A percentile compares a stretch with the other conserved stretches of the same genome.
These are phyloP conservation scores for Medicago ruthenica DNA, from an alignment of 306 rosid species.

Conservation along the genomic window DNA sequence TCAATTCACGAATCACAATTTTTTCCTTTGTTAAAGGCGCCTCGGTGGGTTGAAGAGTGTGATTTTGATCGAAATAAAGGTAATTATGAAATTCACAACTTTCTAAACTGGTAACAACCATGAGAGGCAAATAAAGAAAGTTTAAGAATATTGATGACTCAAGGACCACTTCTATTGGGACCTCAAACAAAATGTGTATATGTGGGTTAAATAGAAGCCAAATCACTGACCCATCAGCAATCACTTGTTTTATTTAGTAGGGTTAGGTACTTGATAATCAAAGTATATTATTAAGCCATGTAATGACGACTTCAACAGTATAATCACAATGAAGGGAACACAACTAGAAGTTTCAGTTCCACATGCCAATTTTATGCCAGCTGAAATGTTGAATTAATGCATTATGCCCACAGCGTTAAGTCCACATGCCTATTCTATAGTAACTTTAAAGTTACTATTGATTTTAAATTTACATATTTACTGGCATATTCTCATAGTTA, in stretches of 20 bases:
- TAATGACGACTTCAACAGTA: conserved; percentile 38
- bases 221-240: conserved; percentile 44
- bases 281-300: conserved; percentile 10
- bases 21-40: no score
- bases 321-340: conserved; percentile 4
- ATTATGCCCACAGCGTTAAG: background rate
- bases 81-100: conserved; percentile 20
- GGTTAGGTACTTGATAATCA: conserved; percentile 51
- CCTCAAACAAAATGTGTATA: conserved; percentile 32
- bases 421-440: background rate
- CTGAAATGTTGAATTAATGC: background rate
- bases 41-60: no score
- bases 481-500: conserved; percentile 40
- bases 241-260: conserved; percentile 36
- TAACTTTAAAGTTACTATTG: background rate
- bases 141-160: conserved; percentile 65
- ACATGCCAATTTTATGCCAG: conserved; percentile 5
- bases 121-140: conserved; percentile 22
- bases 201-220: conserved; percentile 47
- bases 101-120: conserved; percentile 31
- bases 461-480: conserved; percentile 32
- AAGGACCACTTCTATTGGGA: conserved; percentile 54
- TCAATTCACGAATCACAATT: no score
- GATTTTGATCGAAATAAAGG: no score
- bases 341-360: conserved; percentile 21